Evolutionary conservation across 2,329 filamentous ascomycete species (phyloP), one percentile per base, ranked within the genome.

Genomic region (Hansfordia pulvinata): DNA sequence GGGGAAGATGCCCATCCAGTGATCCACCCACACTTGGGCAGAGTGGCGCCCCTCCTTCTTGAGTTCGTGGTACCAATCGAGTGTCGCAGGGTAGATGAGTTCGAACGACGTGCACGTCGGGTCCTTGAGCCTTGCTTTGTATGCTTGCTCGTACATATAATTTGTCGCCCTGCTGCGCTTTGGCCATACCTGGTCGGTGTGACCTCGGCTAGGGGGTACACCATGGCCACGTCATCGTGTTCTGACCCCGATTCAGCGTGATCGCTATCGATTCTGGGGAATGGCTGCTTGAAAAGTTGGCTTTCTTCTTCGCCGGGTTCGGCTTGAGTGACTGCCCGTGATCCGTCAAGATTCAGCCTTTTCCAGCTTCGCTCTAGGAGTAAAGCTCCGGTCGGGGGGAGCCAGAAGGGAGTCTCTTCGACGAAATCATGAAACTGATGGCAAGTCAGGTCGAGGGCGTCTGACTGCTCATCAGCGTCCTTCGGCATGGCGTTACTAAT

Each of bases 41-140:
- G 53, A 66, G 1, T 54, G 58, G 12, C 64, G 53, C 3, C 61
- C 62, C 37, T 64, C 61, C 2, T 41, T 40, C 14, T 49, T 36
- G 34, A 66, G 60, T 19, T 58, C 47, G 4, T 37, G 36, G 34
- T 72, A 73, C 69, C 69, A 73, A 4, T 58, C 45, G 32, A 49
- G 32, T 2, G 68, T 72, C 7, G 62, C 54, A 21, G 40, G 41
- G 35, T 62, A 70, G 10, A 39, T 39, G 36, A 56, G 68, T 15
- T 25, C 8, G 40, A 62, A 53, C 2, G 23, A 29, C 5, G 24
- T 31, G 11, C 38, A 38, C 3, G 30, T 21, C 5, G 32, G 26
- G 11, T 44, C 30, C 8, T 26, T 20, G 9, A 20, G 21, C n/a
- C 41, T 29, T 10, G 40, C 33, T 19, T 35, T 29, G 26, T 42